A percentile compares a stretch with the other conserved stretches of the same genome.
These are phyloP conservation scores for Chlorella sp. DNA, from an alignment of 139 green algal species.

Conservation along the genomic window DNA sequence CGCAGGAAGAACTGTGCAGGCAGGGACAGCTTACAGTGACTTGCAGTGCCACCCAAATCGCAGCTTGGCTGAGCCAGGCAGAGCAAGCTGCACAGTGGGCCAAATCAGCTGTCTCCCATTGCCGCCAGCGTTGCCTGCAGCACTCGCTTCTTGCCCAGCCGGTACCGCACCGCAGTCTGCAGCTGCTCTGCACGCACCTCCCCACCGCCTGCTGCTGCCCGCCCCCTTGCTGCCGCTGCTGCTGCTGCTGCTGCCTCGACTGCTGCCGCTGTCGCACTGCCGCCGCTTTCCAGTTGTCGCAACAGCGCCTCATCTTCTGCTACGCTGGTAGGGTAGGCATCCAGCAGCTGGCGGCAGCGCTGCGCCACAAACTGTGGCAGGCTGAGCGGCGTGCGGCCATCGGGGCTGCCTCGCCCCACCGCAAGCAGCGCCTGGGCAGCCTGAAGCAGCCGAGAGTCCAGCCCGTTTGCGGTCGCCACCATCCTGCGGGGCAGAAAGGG, in stretches of 20 bases:
- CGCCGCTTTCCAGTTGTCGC: neutral
- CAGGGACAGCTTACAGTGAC: too few species aligned
- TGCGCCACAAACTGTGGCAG: conserved; percentile 4
- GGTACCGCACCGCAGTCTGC: conserved; percentile 1
- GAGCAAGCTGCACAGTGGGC: too few species aligned
- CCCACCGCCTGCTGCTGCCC: neutral
- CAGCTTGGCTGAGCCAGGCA: too few species aligned
- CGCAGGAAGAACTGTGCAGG: too few species aligned
- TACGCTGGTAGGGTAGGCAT: conserved; percentile 2
- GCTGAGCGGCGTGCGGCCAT: neutral
- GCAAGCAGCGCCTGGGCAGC: conserved; percentile 16
- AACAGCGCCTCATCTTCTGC: conserved; percentile 19
- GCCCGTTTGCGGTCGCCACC: conserved; percentile 9
- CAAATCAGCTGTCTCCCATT: neutral
- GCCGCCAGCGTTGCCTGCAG: conserved; percentile 18
- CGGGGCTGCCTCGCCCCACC: neutral
- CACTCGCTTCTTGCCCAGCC: conserved; percentile 28
- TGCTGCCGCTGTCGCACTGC: neutral
- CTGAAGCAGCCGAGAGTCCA: conserved; percentile 16
- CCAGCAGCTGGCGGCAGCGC: conserved; percentile 25
- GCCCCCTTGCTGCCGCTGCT: neutral
- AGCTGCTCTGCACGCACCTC: neutral
- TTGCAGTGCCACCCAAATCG: too few species aligned
- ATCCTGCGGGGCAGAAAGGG: neutral
- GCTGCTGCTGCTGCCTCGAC: neutral